Base-by-base conservation (phyloP, 2,329 filamentous ascomycete species). In the Calonectria pteridis region DNA sequence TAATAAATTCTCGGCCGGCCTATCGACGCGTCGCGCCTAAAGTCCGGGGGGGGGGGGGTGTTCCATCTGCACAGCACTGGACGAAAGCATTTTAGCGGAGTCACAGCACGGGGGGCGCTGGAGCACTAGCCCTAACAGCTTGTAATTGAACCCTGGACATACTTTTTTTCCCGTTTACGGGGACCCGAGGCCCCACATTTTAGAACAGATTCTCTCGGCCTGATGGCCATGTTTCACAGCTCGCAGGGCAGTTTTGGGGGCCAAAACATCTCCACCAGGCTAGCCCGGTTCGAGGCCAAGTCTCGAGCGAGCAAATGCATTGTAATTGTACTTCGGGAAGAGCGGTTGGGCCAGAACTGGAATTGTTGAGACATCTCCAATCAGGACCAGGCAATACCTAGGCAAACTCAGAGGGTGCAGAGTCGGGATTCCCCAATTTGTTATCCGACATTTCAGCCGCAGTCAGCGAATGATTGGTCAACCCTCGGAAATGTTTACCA, bases 21-120 rank as follows among this genome's bases (percentile, higher is more conserved):
- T 70, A 59, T 67, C 20, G 69, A 71, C 69, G 69, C 69, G 69
- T 71, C 69, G 63, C 69, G 69, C 69, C 59, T 29, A 71, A 71
- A 37, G 67, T 58, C 55, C 43, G 43, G 43, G 43, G 51, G 62
- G 62, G 43, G 43, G 43, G 51, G 62, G 62, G 20, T 35, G 55
- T 62, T 40, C 35, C 55, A 62, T n/a, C 43, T 49, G 37, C 66
- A 46, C 33, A n/a, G 65, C 33, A 33, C 65, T 31, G 63, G 43
- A 35, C 63, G 63, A 50, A 35, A 66, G 23, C 63, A 66, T 26
- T 43, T 26, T 49, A 59, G 66, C 46, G 66, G 50, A 46, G 35
- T 29, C 28, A 37, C 51, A 16, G 37, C 23, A 55, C 33, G 51
- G 51, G 51, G 50, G 51, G n/a, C 20, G 51, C 51, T 35, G 18